These are phyloP conservation scores for Lichtheimia hyalospora DNA, from an alignment of 371 early-diverging fungal genomes.

Conservation along the genomic window DNA sequence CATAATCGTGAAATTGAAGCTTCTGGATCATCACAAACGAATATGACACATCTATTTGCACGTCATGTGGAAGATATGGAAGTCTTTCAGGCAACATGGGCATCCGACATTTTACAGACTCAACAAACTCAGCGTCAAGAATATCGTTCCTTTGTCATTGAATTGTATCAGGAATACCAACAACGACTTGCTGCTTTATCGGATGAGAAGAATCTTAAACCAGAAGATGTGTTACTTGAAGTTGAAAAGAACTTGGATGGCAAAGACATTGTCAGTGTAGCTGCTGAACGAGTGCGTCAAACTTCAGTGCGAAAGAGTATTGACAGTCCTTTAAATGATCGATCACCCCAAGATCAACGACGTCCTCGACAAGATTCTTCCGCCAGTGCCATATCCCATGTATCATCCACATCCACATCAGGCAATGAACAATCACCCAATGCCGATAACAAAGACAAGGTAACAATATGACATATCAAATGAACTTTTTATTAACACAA, in stretches of 20 bases:
- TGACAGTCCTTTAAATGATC: background rate
- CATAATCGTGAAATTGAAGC: slow-evolving; percentile 38
- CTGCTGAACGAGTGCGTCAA: slow-evolving; percentile 19
- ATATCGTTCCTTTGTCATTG: slow-evolving; percentile 70
- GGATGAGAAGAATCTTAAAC: slow-evolving; percentile 15
- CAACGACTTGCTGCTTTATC: slow-evolving; percentile 19
- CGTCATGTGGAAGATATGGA: slow-evolving; percentile 66
- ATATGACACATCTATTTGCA: slow-evolving; percentile 47
- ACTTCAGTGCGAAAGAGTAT: background rate
- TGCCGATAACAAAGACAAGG: slow-evolving; percentile 6
- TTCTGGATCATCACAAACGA: slow-evolving; percentile 15
- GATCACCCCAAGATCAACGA: background rate
- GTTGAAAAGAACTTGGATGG: slow-evolving; percentile 45
- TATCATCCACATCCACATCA: background rate
- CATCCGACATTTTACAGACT: slow-evolving; percentile 58
- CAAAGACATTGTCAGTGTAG: slow-evolving; percentile 51
- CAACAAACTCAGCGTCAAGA: slow-evolving; percentile 62
- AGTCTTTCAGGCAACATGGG: slow-evolving; percentile 63
- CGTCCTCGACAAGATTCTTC: slow-evolving; percentile 17
- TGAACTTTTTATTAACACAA: slow-evolving; percentile 15
- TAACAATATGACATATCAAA: background rate
- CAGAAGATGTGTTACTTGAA: slow-evolving; percentile 18
- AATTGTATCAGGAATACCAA: slow-evolving; percentile 60
- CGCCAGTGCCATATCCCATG: background rate
- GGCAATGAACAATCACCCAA: too few relatives aligned